Conservation (phyloP, 352 stramenopile genomes). For the Thalassiosira sp. region DNA sequence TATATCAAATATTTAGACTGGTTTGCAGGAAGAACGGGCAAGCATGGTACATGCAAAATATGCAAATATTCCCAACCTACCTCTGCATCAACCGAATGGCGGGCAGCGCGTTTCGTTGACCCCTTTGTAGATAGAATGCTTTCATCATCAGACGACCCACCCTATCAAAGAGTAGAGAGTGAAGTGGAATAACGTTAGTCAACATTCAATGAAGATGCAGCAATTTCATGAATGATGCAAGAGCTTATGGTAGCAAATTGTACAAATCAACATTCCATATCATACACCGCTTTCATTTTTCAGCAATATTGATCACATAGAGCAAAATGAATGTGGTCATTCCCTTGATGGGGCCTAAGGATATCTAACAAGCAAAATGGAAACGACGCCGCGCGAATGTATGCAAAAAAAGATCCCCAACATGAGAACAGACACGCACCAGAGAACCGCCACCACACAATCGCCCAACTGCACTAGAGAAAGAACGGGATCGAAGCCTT, state of each 20-base stretch:
- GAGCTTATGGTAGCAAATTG: not conserved
- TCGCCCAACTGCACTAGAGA: slow-evolving; percentile 14
- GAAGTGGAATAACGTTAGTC: no score
- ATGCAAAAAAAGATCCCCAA: not conserved
- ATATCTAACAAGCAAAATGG: no score
- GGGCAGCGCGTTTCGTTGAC: slow-evolving; percentile 40
- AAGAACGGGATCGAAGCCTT: slow-evolving; percentile 19
- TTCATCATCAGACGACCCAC: slow-evolving; percentile 38
- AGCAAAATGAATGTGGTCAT: no score
- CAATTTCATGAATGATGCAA: not conserved
- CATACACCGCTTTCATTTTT: no score
- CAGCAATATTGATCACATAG: no score
- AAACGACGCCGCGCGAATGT: not conserved
- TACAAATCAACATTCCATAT: no score
- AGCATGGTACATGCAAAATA: no score
- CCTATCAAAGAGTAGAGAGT: slow-evolving; percentile 11
- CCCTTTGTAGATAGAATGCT: slow-evolving; percentile 10
- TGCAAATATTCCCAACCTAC: no score
- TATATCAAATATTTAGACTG: slow-evolving; percentile 3
- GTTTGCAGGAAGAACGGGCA: slow-evolving; percentile 5
- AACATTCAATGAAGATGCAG: not conserved
- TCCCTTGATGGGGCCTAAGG: no score
- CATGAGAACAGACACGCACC: slow-evolving; percentile 16
- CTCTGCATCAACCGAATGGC: slow-evolving; percentile 58
- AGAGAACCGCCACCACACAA: slow-evolving; percentile 42